Conservation (phyloP, 2,329 filamentous ascomycete genomes). For the Blastomyces emzantsi region DNA sequence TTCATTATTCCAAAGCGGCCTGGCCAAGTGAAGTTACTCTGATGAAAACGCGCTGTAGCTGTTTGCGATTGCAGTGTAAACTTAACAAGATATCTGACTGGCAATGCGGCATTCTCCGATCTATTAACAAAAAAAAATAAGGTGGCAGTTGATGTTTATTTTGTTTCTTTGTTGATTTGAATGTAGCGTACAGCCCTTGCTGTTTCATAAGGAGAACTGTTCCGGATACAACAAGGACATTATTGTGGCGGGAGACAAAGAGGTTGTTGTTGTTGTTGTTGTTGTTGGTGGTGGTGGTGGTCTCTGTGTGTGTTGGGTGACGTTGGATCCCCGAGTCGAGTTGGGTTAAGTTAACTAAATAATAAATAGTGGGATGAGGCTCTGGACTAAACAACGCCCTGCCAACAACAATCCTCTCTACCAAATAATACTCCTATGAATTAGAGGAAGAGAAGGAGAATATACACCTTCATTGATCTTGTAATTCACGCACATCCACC, state of each 20-base stretch:
- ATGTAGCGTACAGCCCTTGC: neutral
- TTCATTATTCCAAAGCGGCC: neutral
- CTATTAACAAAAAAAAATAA: neutral
- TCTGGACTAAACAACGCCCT: too few species aligned
- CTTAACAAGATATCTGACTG: neutral
- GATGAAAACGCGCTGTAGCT: neutral
- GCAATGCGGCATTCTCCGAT: neutral
- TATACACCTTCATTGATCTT: too few species aligned
- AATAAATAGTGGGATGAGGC: too few species aligned
- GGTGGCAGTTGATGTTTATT: neutral
- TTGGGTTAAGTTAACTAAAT: too few species aligned
- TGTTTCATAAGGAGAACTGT: neutral
- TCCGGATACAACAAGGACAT: neutral
- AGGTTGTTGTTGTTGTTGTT: neutral
- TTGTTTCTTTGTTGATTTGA: neutral
- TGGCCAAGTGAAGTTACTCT: neutral
- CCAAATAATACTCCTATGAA: too few species aligned
- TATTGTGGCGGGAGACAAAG: too few species aligned
- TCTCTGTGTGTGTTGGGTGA: neutral
- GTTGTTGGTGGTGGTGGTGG: too few species aligned
- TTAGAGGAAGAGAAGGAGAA: too few species aligned
- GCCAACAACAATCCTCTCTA: too few species aligned
- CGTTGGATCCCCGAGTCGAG: neutral
- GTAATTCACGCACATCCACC: too few species aligned
- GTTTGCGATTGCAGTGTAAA: neutral